Evolutionary conservation across 257 asterid species (phyloP).

Genomic region (Sherardia arvensis): DNA sequence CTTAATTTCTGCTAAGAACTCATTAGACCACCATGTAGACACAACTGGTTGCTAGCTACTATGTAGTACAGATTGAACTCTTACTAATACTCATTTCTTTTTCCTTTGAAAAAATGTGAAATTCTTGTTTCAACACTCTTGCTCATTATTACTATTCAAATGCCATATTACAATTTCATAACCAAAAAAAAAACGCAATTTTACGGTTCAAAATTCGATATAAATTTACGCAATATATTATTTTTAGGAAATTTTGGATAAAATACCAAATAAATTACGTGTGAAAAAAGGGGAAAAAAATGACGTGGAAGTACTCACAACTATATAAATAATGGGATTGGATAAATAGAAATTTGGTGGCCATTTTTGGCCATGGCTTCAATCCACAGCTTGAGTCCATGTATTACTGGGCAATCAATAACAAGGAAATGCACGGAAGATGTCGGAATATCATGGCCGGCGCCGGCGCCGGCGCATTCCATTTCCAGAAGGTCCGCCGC

Average conservation of each 20-base stretch:
- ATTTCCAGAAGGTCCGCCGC: slow-evolving; percentile 73
- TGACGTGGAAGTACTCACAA: slow-evolving; percentile 6
- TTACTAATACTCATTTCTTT: neutral
- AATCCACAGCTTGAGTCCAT: slow-evolving; percentile 19
- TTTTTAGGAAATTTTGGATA: no score
- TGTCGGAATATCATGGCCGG: slow-evolving; percentile 20
- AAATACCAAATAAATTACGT: neutral
- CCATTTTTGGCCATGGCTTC: slow-evolving; percentile 40
- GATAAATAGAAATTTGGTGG: neutral
- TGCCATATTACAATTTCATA: no score
- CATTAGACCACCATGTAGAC: slow-evolving; percentile 1
- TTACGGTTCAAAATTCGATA: no score
- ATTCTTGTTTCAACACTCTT: no score
- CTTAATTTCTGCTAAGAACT: slow-evolving; percentile 5
- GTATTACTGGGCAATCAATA: slow-evolving; percentile 8
- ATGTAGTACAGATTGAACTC: neutral
- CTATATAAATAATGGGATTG: neutral
- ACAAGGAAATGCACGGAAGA: neutral
- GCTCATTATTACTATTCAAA: no score
- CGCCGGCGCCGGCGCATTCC: slow-evolving; percentile 12
- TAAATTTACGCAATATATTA: no score
- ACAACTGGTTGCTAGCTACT: neutral
- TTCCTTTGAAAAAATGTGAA: neutral
- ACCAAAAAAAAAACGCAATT: no score
- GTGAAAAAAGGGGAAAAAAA: no score